These are phyloP conservation scores for Boletus sensibilis DNA, from an alignment of 768 basidiomycete species.

Conservation along the genomic window DNA sequence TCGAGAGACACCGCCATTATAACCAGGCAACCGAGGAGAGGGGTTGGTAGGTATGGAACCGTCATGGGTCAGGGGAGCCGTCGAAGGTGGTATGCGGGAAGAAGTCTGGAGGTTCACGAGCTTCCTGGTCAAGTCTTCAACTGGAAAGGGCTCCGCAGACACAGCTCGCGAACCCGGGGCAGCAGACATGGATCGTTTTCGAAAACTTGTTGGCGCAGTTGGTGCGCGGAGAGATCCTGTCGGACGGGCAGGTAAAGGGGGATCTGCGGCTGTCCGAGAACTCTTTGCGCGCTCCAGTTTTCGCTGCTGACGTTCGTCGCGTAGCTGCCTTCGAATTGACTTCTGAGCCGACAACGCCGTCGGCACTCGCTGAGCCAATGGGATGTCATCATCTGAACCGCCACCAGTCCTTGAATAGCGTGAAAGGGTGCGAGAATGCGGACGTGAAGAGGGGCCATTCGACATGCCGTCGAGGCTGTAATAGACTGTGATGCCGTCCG, in stretches of 20 bases:
- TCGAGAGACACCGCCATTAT: conserved; percentile 17
- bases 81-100: conserved; percentile 11
- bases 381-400: conserved; percentile 73
- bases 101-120: conserved; percentile 50
- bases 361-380: conserved; percentile 80
- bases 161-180: conserved; percentile 35
- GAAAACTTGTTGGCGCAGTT: conserved; percentile 40
- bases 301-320: conserved; percentile 63
- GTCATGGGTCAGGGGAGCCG: conserved; percentile 11
- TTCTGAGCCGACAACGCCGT: conserved; percentile 81
- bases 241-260: conserved; percentile 18
- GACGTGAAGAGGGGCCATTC: conserved; percentile 20
- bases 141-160: conserved; percentile 41
- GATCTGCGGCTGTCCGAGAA: conserved; percentile 19
- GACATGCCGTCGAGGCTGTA: conserved; percentile 42
- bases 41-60: conserved; percentile 6
- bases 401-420: conserved; percentile 24
- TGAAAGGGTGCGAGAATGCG: conserved; percentile 23
- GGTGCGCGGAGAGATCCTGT: conserved; percentile 20
- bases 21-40: conserved; percentile 11
- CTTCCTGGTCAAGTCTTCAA: conserved; percentile 59
- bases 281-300: conserved; percentile 45
- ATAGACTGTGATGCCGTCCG: conserved; percentile 42
- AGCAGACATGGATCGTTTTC: conserved; percentile 33
- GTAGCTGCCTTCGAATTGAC: conserved; percentile 70